phyloP scores from a whole-genome alignment of 176 grass and related monocot genomes.

The Bromus sterilis region DNA sequence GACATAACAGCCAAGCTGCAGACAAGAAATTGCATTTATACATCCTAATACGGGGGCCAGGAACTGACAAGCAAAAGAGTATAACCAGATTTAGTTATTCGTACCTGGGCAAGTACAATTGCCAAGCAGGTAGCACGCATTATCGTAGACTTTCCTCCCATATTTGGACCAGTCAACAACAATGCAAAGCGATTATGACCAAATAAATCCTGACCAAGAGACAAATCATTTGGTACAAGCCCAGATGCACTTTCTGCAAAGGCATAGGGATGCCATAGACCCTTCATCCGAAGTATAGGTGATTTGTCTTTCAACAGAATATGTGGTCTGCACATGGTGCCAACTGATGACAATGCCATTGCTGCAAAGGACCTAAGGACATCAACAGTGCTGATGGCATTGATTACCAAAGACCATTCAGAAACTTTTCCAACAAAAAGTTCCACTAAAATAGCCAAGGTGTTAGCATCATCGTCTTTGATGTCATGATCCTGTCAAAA shows the following conservation, averaged over 20 bases:
- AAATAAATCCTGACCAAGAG: slow-evolving; percentile 51
- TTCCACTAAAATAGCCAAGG: slow-evolving; percentile 56
- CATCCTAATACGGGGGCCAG: background rate
- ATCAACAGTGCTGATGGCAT: slow-evolving; percentile 63
- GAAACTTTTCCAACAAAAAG: slow-evolving; percentile 51
- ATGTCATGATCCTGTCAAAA: slow-evolving; percentile 57
- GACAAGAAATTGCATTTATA: slow-evolving; percentile 10
- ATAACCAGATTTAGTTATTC: slow-evolving; percentile 1
- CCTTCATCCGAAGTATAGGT: slow-evolving; percentile 71
- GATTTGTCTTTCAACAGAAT: slow-evolving; percentile 40
- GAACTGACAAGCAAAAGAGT: background rate
- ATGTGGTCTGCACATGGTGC: slow-evolving; percentile 58
- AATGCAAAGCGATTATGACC: slow-evolving; percentile 54
- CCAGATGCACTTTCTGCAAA: slow-evolving; percentile 61
- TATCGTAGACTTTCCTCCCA: slow-evolving; percentile 94
- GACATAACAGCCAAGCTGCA: slow-evolving; percentile 90
- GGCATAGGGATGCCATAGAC: slow-evolving; percentile 94
- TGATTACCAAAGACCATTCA: slow-evolving; percentile 73
- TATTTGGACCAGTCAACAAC: slow-evolving; percentile 96
- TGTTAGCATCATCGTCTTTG: slow-evolving; percentile 46
- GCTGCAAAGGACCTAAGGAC: slow-evolving; percentile 85
- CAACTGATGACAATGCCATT: slow-evolving; percentile 44
- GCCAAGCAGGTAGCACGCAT: slow-evolving; percentile 90
- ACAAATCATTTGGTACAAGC: slow-evolving; percentile 78
- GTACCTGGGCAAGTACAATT: slow-evolving; percentile 80